Base-by-base conservation (phyloP, 768 basidiomycete species). In the Suillus cothurnatus region DNA sequence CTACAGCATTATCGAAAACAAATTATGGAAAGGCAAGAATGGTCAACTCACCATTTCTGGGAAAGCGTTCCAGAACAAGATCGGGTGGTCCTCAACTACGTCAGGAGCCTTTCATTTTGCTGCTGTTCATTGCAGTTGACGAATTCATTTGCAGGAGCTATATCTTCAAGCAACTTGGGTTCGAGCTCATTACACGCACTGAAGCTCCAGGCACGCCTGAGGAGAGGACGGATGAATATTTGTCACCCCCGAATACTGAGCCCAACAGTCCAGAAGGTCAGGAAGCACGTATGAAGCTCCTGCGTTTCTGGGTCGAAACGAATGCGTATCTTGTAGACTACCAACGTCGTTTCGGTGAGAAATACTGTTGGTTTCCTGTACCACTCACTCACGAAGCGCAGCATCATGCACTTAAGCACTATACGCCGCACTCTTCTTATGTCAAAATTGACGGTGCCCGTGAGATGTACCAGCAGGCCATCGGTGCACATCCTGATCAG, bases 261-360 rank as follows among this genome's bases (percentile, higher is more conserved):
- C 70, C 80, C 19, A 70, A 62, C 12, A 81, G 79, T 11, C 70
- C 77, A 11, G 76, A 80, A 45, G 88, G 88, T 21, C 82, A 76
- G 64, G 79, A 81, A 63, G 85, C 82, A 66, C 82, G 88, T 6
- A 82, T 83, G 28, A 88, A 83, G 71, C 81, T 94, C 4, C 81
- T 94, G 57, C 85, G 93, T 39, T 90, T 89, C 34, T 94, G 93
- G 93, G 82, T 93, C 21, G 93, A 95, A 72, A 76, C 89, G 9
- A 78, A 84, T 47, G 84, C 91, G 4, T 94, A 88, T 87, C 69
- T 89, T 23, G 77, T 81, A 5, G 85, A 91, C 61, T 92, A 83
- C 67, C 82, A 79, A 61, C 82, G 81, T 41, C 72, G 78, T 32
- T 68, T 85, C 67, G 73, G 85, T 87, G 73, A 31, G 78, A 63